phyloP scores from a whole-genome alignment of 805 yeast genomes.

The Candida odintsovae region DNA sequence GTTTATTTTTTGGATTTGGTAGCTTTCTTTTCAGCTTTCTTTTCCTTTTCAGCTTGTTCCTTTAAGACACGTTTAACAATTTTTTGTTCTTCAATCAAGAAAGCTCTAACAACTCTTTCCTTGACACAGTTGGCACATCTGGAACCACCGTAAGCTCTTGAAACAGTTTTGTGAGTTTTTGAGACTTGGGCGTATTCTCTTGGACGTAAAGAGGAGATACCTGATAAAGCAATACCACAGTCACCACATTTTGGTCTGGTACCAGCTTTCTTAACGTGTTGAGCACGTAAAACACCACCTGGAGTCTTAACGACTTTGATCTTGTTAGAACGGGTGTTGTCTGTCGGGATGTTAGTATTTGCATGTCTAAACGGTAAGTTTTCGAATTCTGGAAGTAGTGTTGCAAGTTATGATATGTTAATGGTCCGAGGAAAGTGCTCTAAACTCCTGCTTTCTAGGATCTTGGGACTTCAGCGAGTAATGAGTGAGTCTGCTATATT shows the following conservation, averaged over 20 bases:
- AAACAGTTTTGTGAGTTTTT: conserved; percentile 95
- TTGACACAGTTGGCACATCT: conserved; percentile 98
- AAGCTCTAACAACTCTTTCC: conserved; percentile 99
- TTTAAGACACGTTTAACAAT: conserved; percentile 98
- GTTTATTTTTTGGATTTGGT: conserved; percentile 25
- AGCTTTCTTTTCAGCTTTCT: conserved; percentile 48
- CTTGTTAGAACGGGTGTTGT: conserved; percentile 99
- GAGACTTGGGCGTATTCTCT: conserved; percentile 94
- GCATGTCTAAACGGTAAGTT: not conserved
- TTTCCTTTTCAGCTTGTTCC: conserved; percentile 89
- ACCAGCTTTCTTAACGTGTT: conserved; percentile 88
- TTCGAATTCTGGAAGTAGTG: not conserved
- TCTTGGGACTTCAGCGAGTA: too few species aligned
- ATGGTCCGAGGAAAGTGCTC: not conserved
- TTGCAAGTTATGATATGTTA: not conserved
- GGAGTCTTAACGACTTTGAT: conserved; percentile 99
- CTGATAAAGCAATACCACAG: conserved; percentile 74
- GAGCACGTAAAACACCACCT: conserved; percentile 98
- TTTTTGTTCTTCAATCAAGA: conserved; percentile 99
- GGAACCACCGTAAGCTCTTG: conserved; percentile 99
- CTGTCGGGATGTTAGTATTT: conserved; percentile 35
- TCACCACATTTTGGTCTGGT: conserved; percentile 82
- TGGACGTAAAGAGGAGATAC: conserved; percentile 95
- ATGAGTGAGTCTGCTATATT: too few species aligned
- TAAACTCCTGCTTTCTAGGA: not conserved